Conservation (phyloP, 495 filamentous ascomycete species). For the Lasiosphaeris hirsuta region DNA sequence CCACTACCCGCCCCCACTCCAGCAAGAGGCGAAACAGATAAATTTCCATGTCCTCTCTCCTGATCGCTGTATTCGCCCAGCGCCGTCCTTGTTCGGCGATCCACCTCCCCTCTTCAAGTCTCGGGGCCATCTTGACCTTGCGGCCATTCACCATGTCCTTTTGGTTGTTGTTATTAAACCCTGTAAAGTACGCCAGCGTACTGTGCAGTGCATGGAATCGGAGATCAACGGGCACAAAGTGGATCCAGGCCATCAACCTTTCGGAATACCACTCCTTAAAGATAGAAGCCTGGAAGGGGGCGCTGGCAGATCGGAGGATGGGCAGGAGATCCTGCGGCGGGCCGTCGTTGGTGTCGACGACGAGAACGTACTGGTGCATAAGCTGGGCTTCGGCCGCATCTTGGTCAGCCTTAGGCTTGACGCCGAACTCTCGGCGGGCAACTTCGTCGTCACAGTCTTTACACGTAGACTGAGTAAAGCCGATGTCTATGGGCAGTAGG, state of each 20-base stretch:
- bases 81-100: slow-evolving; percentile 65
- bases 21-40: slow-evolving; percentile 76
- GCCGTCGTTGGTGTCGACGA: slow-evolving; percentile 68
- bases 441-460: slow-evolving; percentile 37
- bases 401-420: slow-evolving; percentile 38
- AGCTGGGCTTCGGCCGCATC: slow-evolving; percentile 13
- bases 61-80: slow-evolving; percentile 63
- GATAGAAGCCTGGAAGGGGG: slow-evolving; percentile 62
- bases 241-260: slow-evolving; percentile 67
- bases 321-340: slow-evolving; percentile 63
- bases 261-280: slow-evolving; percentile 76
- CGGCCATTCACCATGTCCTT: slow-evolving; percentile 46
- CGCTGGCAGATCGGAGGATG: slow-evolving; percentile 57
- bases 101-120: slow-evolving; percentile 42
- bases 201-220: slow-evolving; percentile 63
- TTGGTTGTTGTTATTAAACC: slow-evolving; percentile 28
- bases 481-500: slow-evolving; percentile 38
- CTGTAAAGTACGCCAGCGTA: slow-evolving; percentile 61
- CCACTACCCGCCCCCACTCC: slow-evolving; percentile 67
- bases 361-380: slow-evolving; percentile 52
- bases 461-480: slow-evolving; percentile 43
- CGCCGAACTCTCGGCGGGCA: slow-evolving; percentile 50
- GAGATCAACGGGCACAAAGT: slow-evolving; percentile 74
- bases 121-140: slow-evolving; percentile 32
- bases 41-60: slow-evolving; percentile 79